Percentiles rank a stretch among this genome's conserved stretches.
phyloP scores from a whole-genome alignment of 805 yeast genomes.

The Pichia deserticola region DNA sequence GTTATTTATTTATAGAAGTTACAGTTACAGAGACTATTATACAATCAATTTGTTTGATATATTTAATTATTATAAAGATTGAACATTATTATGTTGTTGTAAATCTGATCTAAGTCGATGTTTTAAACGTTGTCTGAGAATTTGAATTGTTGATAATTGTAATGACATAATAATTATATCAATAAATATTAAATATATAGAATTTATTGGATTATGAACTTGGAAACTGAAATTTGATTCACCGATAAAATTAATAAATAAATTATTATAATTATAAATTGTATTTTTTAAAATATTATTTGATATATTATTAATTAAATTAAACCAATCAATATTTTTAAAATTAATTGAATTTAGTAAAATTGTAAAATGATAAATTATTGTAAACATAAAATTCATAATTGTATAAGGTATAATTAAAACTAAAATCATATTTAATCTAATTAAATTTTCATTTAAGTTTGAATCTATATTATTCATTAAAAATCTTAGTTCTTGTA shows the following conservation, averaged over 20 bases:
- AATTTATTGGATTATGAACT: not conserved
- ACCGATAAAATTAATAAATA: slow-evolving; percentile 24
- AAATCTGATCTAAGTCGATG: not conserved
- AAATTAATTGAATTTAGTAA: not conserved
- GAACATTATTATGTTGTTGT: too few relatives aligned
- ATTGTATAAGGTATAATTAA: not conserved
- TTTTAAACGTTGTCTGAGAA: not conserved
- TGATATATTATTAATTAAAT: not conserved
- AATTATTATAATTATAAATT: slow-evolving; percentile 15
- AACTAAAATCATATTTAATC: not conserved
- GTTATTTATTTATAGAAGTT: too few relatives aligned
- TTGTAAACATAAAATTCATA: not conserved
- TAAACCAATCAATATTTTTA: not conserved
- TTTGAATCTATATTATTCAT: not conserved
- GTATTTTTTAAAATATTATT: not conserved
- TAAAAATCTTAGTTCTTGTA: not conserved
- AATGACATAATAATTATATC: slow-evolving; percentile 14
- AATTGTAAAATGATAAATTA: not conserved
- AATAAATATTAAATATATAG: slow-evolving; percentile 11
- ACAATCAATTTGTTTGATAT: too few relatives aligned
- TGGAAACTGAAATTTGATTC: slow-evolving; percentile 11
- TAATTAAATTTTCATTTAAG: not conserved
- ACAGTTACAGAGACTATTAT: too few relatives aligned
- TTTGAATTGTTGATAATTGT: not conserved
- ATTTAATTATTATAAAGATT: too few relatives aligned